phyloP scores from a whole-genome alignment of 2,329 filamentous ascomycete genomes.

The Endothia cerciana region DNA sequence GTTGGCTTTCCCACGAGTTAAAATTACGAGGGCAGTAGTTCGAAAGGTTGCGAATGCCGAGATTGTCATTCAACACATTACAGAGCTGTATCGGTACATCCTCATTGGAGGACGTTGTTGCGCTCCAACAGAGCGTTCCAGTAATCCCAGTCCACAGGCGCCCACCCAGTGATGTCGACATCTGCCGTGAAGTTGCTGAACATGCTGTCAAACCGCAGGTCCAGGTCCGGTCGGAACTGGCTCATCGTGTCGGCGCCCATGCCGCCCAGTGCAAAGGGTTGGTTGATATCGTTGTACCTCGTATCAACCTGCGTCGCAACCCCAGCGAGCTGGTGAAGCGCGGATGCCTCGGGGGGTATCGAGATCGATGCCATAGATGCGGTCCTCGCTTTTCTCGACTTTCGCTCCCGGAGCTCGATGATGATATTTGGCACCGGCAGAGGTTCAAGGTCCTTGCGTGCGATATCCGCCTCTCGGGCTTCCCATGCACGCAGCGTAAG shows the following conservation, averaged over 20 bases:
- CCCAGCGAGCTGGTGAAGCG: slow-evolving; percentile 26
- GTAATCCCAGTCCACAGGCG: slow-evolving; percentile 27
- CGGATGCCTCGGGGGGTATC: slow-evolving; percentile 19
- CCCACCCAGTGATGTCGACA: slow-evolving; percentile 23
- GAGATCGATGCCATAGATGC: slow-evolving; percentile 14
- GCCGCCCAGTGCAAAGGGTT: slow-evolving; percentile 2
- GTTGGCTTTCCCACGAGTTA: not conserved
- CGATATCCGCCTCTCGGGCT: slow-evolving; percentile 29
- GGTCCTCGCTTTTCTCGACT: slow-evolving; percentile 19
- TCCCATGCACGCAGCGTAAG: slow-evolving; percentile 33
- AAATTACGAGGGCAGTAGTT: not conserved
- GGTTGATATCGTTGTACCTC: slow-evolving; percentile 14
- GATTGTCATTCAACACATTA: not conserved
- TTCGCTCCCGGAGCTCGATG: slow-evolving; percentile 23
- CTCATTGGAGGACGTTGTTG: slow-evolving; percentile 27
- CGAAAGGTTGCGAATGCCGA: not conserved
- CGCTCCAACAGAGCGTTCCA: slow-evolving; percentile 29
- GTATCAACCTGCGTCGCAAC: slow-evolving; percentile 28
- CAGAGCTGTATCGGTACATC: too few relatives aligned
- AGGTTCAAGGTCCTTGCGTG: slow-evolving; percentile 17
- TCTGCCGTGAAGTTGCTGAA: slow-evolving; percentile 25
- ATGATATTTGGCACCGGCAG: slow-evolving; percentile 21
- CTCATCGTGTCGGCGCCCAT: not conserved
- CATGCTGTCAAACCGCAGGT: slow-evolving; percentile 27
- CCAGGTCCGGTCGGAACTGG: slow-evolving; percentile 17